These are phyloP conservation scores for Beauveria scarabaeidicola DNA, from an alignment of 2,329 filamentous ascomycete genomes.

Conservation along the genomic window DNA sequence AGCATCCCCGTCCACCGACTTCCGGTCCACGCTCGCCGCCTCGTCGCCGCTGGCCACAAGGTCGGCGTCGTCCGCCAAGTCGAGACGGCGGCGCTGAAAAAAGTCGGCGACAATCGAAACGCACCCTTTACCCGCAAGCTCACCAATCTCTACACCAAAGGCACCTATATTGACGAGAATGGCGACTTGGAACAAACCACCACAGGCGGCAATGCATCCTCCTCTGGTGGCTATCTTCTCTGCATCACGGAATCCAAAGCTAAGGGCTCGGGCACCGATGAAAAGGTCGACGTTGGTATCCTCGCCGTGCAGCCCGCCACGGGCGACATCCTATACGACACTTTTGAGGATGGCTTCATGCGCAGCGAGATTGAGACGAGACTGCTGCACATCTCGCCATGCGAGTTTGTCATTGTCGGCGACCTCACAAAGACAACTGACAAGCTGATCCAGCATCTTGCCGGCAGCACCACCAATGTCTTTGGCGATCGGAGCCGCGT, in stretches of 20 bases:
- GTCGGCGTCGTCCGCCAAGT: slow-evolving; percentile 91
- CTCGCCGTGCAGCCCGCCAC: slow-evolving; percentile 93
- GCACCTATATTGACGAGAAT: slow-evolving; percentile 90
- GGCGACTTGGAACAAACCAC: slow-evolving; percentile 59
- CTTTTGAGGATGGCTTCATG: slow-evolving; percentile 97
- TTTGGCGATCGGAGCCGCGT: slow-evolving; percentile 87
- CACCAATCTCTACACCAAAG: slow-evolving; percentile 96
- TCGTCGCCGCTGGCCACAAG: slow-evolving; percentile 89
- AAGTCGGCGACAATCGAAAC: slow-evolving; percentile 88
- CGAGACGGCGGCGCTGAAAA: slow-evolving; percentile 92
- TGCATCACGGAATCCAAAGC: slow-evolving; percentile 82
- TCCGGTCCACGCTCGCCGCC: slow-evolving; percentile 85
- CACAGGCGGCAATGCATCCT: slow-evolving; percentile 38
- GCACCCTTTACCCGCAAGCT: slow-evolving; percentile 86
- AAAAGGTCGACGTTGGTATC: slow-evolving; percentile 86
- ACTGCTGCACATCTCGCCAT: slow-evolving; percentile 90
- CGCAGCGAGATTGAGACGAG: slow-evolving; percentile 90
- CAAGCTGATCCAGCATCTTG: slow-evolving; percentile 83
- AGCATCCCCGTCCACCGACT: slow-evolving; percentile 90
- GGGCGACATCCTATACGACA: slow-evolving; percentile 91
- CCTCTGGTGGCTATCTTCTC: slow-evolving; percentile 75
- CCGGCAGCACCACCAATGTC: slow-evolving; percentile 80
- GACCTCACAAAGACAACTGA: slow-evolving; percentile 84
- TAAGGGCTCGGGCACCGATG: slow-evolving; percentile 75
- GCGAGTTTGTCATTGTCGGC: slow-evolving; percentile 89